Percentiles rank a stretch among this genome's conserved stretches.
Conservation (phyloP, 129 eudicot genomes). For the Chrysanthemum lavandulifolium region DNA sequence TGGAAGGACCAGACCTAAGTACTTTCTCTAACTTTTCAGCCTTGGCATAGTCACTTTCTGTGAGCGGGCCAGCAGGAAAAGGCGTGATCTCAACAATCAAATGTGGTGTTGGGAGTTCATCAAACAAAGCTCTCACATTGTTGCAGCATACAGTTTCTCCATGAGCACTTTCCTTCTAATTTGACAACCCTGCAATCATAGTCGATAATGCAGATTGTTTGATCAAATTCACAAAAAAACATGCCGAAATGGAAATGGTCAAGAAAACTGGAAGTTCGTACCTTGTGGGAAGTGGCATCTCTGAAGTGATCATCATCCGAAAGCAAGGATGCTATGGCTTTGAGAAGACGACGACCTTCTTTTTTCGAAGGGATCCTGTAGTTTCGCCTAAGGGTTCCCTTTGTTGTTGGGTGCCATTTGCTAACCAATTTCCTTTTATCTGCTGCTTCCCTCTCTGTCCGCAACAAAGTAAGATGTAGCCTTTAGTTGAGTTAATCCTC, state of each 20-base stretch:
- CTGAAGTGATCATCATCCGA: slow-evolving; percentile 96
- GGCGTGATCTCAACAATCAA: slow-evolving; percentile 79
- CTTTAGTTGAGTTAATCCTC: neutral
- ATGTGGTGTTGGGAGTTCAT: slow-evolving; percentile 91
- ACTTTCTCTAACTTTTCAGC: slow-evolving; percentile 90
- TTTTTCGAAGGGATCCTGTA: slow-evolving; percentile 33
- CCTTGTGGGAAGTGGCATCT: slow-evolving; percentile 99
- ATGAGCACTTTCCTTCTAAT: slow-evolving; percentile 89
- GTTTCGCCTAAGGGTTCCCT: slow-evolving; percentile 84
- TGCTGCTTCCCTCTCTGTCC: slow-evolving; percentile 78
- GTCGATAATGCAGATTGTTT: neutral
- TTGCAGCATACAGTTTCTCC: slow-evolving; percentile 91
- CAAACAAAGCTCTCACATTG: slow-evolving; percentile 83
- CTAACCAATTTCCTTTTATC: slow-evolving; percentile 74
- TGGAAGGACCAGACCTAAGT: slow-evolving; percentile 81
- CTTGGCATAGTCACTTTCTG: slow-evolving; percentile 78
- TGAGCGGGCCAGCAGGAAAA: slow-evolving; percentile 83
- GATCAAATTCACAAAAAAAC: slow-evolving; percentile 1
- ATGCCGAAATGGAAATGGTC: neutral
- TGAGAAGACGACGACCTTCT: slow-evolving; percentile 90
- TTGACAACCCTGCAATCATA: slow-evolving; percentile 72
- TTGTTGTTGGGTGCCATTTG: slow-evolving; percentile 99
- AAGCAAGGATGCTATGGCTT: slow-evolving; percentile 77
- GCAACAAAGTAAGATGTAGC: slow-evolving; percentile 7
- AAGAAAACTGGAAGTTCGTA: slow-evolving; percentile 1